Percentiles rank a stretch among this genome's conserved stretches.
These are phyloP conservation scores for Lachnellula arida DNA, from an alignment of 2,329 filamentous ascomycete species.

Conservation along the genomic window DNA sequence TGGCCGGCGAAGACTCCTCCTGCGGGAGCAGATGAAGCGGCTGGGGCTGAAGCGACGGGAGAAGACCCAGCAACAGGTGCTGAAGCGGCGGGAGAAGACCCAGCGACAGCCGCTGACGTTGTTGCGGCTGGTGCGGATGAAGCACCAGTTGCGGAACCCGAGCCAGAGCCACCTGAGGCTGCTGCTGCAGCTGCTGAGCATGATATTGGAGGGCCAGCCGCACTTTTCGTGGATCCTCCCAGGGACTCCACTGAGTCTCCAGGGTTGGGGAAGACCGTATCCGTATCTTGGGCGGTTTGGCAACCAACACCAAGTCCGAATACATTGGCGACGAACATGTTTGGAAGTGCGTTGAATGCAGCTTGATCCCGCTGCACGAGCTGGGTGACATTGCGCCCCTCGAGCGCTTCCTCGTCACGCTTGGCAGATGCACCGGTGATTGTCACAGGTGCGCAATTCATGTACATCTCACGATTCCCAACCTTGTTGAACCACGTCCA, in stretches of 20 bases:
- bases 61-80: conserved; percentile 9
- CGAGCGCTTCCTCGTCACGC: conserved; percentile 28
- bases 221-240: conserved; percentile 30
- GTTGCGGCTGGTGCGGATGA: neutral
- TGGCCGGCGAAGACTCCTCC: conserved; percentile 30
- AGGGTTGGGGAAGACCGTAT: conserved; percentile 65
- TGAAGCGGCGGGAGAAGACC: conserved; percentile 5
- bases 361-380: conserved; percentile 36
- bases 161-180: conserved; percentile 19
- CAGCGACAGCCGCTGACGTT: conserved; percentile 3
- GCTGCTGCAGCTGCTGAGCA: conserved; percentile 16
- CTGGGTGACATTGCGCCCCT: conserved; percentile 16
- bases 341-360: conserved; percentile 59
- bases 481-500: conserved; percentile 96
- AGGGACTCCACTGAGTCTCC: conserved; percentile 53
- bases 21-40: conserved; percentile 7
- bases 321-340: conserved; percentile 74
- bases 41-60: conserved; percentile 7
- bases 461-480: conserved; percentile 95
- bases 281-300: conserved; percentile 45
- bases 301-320: conserved; percentile 42
- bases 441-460: conserved; percentile 82
- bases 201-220: conserved; percentile 20
- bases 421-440: conserved; percentile 52
- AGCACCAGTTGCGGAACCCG: conserved; percentile 8